Conservation (phyloP, 1,284 basidiomycete species). For the Fomes fomentarius region DNA sequence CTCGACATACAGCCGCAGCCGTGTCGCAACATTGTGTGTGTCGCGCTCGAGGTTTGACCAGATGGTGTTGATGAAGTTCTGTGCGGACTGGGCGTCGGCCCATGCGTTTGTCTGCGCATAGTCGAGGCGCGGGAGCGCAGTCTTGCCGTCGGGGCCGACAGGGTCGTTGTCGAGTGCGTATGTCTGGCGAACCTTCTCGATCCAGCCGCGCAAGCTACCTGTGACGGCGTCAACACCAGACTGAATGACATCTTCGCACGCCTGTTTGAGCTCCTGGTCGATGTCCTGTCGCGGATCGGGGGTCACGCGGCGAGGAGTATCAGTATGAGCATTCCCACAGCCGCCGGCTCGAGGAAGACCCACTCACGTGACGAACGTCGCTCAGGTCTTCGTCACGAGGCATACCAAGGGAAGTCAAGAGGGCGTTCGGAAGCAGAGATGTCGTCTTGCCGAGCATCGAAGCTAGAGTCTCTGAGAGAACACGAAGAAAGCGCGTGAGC, state of each 20-base stretch:
- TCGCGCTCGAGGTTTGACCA: slow-evolving; percentile 54
- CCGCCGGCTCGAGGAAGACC: slow-evolving; percentile 5
- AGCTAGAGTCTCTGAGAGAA: slow-evolving; percentile 65
- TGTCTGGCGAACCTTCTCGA: slow-evolving; percentile 48
- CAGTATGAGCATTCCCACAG: slow-evolving; percentile 1
- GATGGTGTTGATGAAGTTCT: slow-evolving; percentile 56
- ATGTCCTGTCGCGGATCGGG: slow-evolving; percentile 60
- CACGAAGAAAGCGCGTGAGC: slow-evolving; percentile 8
- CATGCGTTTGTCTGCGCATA: slow-evolving; percentile 36
- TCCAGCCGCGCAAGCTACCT: slow-evolving; percentile 61
- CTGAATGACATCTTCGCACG: slow-evolving; percentile 82
- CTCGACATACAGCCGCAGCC: slow-evolving; percentile 76
- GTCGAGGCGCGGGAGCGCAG: slow-evolving; percentile 21
- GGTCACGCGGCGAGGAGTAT: slow-evolving; percentile 5
- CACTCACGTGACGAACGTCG: slow-evolving; percentile 66
- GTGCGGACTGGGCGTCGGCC: slow-evolving; percentile 50
- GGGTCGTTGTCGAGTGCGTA: slow-evolving; percentile 26
- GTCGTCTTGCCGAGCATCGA: slow-evolving; percentile 76
- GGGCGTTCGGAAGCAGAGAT: slow-evolving; percentile 67
- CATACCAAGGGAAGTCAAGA: slow-evolving; percentile 70
- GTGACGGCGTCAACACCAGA: slow-evolving; percentile 57
- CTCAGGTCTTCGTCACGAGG: slow-evolving; percentile 59
- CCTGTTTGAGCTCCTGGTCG: slow-evolving; percentile 79
- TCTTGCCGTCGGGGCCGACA: slow-evolving; percentile 24
- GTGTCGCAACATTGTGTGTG: slow-evolving; percentile 54